phyloP scores from a whole-genome alignment of 805 yeast genomes.

The Dipodascus geniculatus region DNA sequence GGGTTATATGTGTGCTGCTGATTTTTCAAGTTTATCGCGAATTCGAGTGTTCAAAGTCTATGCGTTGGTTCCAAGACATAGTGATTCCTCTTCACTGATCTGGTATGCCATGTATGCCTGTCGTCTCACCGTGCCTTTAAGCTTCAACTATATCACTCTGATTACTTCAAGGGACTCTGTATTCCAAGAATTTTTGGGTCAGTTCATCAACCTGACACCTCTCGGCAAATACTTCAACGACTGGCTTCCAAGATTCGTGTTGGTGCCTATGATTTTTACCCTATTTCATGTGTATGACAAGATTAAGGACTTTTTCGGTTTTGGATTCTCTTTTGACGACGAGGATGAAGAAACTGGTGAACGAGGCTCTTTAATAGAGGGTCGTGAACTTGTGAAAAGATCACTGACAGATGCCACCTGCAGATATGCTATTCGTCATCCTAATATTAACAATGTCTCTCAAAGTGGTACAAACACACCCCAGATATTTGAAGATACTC shows the following conservation, averaged over 20 bases:
- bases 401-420: constrained; percentile 19
- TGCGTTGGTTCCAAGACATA: constrained; percentile 56
- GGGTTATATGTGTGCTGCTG: constrained; percentile 56
- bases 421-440: constrained; percentile 12
- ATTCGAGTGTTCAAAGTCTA: constrained; percentile 65
- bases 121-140: constrained; percentile 69
- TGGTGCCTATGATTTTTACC: constrained; percentile 59
- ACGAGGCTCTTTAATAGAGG: constrained; percentile 21
- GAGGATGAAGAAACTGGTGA: constrained; percentile 24
- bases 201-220: constrained; percentile 63
- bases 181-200: constrained; percentile 66
- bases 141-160: constrained; percentile 66
- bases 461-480: background rate
- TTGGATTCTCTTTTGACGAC: constrained; percentile 27
- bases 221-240: constrained; percentile 61
- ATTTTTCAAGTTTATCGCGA: constrained; percentile 54
- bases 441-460: background rate
- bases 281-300: constrained; percentile 56
- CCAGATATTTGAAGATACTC: background rate
- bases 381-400: constrained; percentile 24
- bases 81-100: constrained; percentile 64
- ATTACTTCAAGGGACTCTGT: constrained; percentile 39
- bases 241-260: constrained; percentile 61
- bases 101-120: constrained; percentile 75
- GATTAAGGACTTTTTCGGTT: constrained; percentile 34